phyloP scores from a whole-genome alignment of 257 asterid species.

The Knoxia roxburghii region DNA sequence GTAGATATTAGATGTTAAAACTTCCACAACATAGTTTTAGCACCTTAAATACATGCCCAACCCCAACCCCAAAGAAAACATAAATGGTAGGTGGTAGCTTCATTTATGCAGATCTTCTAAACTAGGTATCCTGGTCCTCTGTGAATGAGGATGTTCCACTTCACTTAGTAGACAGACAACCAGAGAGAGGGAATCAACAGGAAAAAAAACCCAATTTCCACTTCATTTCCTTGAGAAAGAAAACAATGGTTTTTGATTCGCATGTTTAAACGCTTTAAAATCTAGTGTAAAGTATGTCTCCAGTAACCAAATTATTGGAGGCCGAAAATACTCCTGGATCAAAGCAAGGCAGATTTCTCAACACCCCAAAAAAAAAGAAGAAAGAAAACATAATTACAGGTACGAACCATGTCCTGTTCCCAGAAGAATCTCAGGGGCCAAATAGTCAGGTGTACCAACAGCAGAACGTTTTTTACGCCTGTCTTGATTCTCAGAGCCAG shows the following conservation, averaged over 20 bases:
- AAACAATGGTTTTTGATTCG: neutral
- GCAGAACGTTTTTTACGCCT: conserved; percentile 95
- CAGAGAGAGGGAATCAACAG: too few relatives aligned
- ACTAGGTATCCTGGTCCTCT: too few relatives aligned
- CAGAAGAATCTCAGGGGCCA: conserved; percentile 99
- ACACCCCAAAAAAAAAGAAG: neutral
- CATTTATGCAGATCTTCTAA: too few relatives aligned
- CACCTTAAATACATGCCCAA: neutral
- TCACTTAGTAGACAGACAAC: too few relatives aligned
- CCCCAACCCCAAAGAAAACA: too few relatives aligned
- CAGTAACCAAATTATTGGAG: too few relatives aligned
- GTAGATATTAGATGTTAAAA: conserved; percentile 1
- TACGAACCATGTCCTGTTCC: conserved; percentile 99
- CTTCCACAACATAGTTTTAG: neutral
- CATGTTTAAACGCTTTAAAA: neutral
- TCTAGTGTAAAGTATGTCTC: neutral
- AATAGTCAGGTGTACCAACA: conserved; percentile 97
- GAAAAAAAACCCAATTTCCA: too few relatives aligned
- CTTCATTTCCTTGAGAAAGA: neutral
- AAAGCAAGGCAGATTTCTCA: neutral
- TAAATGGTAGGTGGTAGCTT: too few relatives aligned
- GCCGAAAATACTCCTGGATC: neutral
- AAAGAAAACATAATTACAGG: neutral
- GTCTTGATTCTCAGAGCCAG: conserved; percentile 68
- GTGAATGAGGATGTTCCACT: too few relatives aligned